Base-by-base conservation (phyloP, 495 filamentous ascomycete genomes). In the Penicillium pulvis region DNA sequence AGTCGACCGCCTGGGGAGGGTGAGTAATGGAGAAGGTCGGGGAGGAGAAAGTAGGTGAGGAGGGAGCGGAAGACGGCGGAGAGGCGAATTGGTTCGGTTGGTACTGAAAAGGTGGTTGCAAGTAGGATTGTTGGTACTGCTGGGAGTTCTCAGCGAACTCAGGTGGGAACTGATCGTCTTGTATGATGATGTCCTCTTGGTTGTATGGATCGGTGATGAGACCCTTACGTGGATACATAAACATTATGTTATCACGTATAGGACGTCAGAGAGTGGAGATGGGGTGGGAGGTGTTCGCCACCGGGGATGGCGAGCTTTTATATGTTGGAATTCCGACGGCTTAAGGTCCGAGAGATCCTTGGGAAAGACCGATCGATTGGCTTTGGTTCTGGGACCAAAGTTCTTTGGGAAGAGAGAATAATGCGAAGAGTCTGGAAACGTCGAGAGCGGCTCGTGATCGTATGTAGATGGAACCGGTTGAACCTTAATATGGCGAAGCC, bases 171-270 rank as follows among this genome's bases (percentile, higher is more conserved):
- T 75, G 74, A 53, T 75, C 74, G 75, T 78, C 76, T 74, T 79
- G 76, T 73, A 79, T 77, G 66, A 59, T 69, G 65, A 73, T 71
- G 60, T 74, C 61, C 46, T 77, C 70, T 51, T 64, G 49, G 54
- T 71, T 66, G 67, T 66, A 73, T 62, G 71, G 69, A 70, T 75
- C 71, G 62, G 71, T 78, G 74, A 75, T 78, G 69, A 76, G 68
- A 74, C 66, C 75, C 73, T 78, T 79, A 76, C 75, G 75, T 79
- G 76, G 74, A 64, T 75, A 67, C 69, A 76, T 75, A 72, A 74
- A 74, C 76, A 79, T 79, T 69, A 72, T 78, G 72, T 61, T 63
- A 64, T 64, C 66, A 63, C 62, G 64, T 66, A 57, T 60, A 58
- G 61, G 62, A 73, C 67, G 71, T 71, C 70, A 71, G 69, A 58